Evolutionary conservation across 2,329 filamentous ascomycete species (phyloP), one percentile per base, ranked within the genome.

Genomic region (Neoarthrinium moseri): DNA sequence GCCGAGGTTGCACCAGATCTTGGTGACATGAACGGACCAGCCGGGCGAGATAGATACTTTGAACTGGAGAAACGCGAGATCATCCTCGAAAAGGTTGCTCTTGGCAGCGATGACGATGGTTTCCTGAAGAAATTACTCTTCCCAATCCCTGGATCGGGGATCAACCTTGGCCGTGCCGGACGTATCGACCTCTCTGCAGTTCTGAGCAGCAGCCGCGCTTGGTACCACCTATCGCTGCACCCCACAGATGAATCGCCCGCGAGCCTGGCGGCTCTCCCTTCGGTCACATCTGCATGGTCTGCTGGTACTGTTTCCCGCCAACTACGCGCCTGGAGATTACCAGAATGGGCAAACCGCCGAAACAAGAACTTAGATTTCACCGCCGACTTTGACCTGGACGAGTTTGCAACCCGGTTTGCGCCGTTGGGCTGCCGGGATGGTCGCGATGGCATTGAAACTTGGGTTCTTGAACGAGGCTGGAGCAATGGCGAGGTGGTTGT

Each of bases 401-500:
- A 99, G 64, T 97, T 99, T 58, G 80, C 84, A 17, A 83, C 86
- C 56, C 84, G 94, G 35, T 99, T 96, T 63, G 75, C 83, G 5
- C 74, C 81, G 5, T 78, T 99, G 1, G 94, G 94, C 12, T 99
- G 94, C 65, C 82, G 86, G 56, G 90, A 95, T 53, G 94, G 94
- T 46, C 84, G 83, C 51, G 94, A 99, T 51, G 94, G 92, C 38
- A 91, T 96, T 43, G 90, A 97, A 62, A 95, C 81, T 58, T 99
- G 92, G 90, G 78, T 95, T 47, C 78, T 97, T 40, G 91, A 97
- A 68, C 84, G 94, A 48, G 94, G 94, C 2, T 99, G 94, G 94
- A 96, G 90, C 70, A 99, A 99, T 56, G 94, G 94, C 30, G 94
- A 97, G 68, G 91, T 97, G 2, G 83, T 96, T 5, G 76, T 97